Conservation (phyloP, 1,139 yeast species). For the Saccharomycopsis hybrid region DNA sequence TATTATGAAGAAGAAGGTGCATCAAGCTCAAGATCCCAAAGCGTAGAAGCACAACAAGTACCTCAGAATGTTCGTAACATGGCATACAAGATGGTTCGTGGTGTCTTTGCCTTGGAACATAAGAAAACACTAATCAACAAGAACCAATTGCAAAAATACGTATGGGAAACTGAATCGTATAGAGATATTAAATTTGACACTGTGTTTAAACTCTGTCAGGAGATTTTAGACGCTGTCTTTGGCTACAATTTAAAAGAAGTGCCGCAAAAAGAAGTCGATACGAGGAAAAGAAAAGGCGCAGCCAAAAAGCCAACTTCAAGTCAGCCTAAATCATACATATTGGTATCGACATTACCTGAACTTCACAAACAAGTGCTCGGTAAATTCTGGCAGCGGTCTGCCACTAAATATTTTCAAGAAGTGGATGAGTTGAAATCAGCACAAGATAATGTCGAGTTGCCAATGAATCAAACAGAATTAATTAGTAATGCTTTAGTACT, state of each 20-base stretch:
- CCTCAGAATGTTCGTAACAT: too few relatives aligned
- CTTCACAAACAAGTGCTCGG: constrained; percentile 8
- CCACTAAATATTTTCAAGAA: constrained; percentile 6
- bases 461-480: constrained; percentile 24
- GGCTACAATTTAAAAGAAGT: constrained; percentile 87
- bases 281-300: constrained; percentile 21
- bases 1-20: too few relatives aligned
- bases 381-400: constrained; percentile 10
- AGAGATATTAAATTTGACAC: constrained; percentile 20
- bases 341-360: constrained; percentile 7
- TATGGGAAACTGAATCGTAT: constrained; percentile 22
- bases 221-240: constrained; percentile 47
- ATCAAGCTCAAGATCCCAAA: too few relatives aligned
- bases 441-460: constrained; percentile 6
- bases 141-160: constrained; percentile 23
- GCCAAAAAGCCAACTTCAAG: background rate
- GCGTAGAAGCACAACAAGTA: too few relatives aligned
- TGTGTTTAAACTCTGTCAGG: constrained; percentile 22
- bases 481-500: constrained; percentile 29
- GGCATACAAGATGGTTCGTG: constrained; percentile 23
- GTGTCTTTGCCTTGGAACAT: constrained; percentile 24
- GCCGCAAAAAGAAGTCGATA: constrained; percentile 65
- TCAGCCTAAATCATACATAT: constrained; percentile 6
- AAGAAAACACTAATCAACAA: constrained; percentile 24
- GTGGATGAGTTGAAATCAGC: constrained; percentile 3